phyloP scores from a whole-genome alignment of 352 stramenopile genomes.

The Phytophthora colocasiae region DNA sequence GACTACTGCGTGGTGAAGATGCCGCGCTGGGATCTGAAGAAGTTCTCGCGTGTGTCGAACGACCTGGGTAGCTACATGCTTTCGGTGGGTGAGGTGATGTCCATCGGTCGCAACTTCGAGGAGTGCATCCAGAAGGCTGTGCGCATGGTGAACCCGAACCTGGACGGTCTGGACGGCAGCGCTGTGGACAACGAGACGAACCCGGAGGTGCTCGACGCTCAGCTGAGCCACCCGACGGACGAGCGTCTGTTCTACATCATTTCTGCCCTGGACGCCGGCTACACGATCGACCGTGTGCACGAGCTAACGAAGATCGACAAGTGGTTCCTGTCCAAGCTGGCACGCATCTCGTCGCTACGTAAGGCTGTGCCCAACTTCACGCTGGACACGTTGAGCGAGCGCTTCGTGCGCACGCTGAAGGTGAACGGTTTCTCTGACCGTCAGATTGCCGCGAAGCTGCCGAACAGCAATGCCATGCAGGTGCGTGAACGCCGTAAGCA shows the following conservation, averaged over 20 bases:
- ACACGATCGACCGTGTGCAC: slow-evolving; percentile 97
- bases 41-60: slow-evolving; percentile 95
- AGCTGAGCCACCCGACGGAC: slow-evolving; percentile 93
- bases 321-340: slow-evolving; percentile 98
- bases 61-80: slow-evolving; percentile 95
- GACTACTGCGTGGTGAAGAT: slow-evolving; percentile 99
- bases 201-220: slow-evolving; percentile 81
- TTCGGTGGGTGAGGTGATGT: slow-evolving; percentile 97
- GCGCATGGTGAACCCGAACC: slow-evolving; percentile 95
- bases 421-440: slow-evolving; percentile 92
- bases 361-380: slow-evolving; percentile 62
- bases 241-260: slow-evolving; percentile 91
- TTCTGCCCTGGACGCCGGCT: slow-evolving; percentile 87
- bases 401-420: slow-evolving; percentile 84
- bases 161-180: slow-evolving; percentile 89
- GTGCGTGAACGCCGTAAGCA: slow-evolving; percentile 84
- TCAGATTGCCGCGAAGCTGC: slow-evolving; percentile 77
- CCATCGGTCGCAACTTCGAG: slow-evolving; percentile 97
- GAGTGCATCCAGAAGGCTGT: slow-evolving; percentile 98
- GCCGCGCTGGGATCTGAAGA: slow-evolving; percentile 96
- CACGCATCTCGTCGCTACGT: slow-evolving; percentile 90
- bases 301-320: slow-evolving; percentile 99
- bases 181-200: slow-evolving; percentile 77
- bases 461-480: slow-evolving; percentile 90
- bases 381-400: slow-evolving; percentile 67